Conservation (phyloP, 305 asterid species). For the Ilex paraguariensis region DNA sequence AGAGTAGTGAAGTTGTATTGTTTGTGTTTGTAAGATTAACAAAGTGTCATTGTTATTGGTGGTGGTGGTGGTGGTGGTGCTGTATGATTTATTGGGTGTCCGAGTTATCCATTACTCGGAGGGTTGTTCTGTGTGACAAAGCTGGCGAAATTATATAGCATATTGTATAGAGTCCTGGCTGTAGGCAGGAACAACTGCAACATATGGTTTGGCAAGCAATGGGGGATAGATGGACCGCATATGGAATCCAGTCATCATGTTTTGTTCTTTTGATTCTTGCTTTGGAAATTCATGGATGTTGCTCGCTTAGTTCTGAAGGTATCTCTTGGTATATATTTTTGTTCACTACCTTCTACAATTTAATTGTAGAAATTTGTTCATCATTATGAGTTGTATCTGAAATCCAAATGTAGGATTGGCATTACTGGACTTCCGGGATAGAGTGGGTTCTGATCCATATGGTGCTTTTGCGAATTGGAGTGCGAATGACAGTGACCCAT, state of each 20-base stretch:
- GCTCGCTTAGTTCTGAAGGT: slow-evolving; percentile 82
- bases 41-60: slow-evolving; percentile 19
- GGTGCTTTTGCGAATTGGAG: slow-evolving; percentile 72
- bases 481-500: slow-evolving; percentile 57
- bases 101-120: slow-evolving; percentile 49
- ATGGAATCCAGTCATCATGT: slow-evolving; percentile 36
- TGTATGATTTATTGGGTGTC: slow-evolving; percentile 1
- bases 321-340: neutral
- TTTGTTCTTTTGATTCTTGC: slow-evolving; percentile 41
- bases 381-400: slow-evolving; percentile 12
- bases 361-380: neutral
- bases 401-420: slow-evolving; percentile 57
- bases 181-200: slow-evolving; percentile 53
- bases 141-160: slow-evolving; percentile 62
- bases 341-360: neutral
- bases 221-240: slow-evolving; percentile 62
- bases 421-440: slow-evolving; percentile 54
- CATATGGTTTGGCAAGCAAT: slow-evolving; percentile 47
- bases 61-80: no score
- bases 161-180: slow-evolving; percentile 47
- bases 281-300: slow-evolving; percentile 44
- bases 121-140: slow-evolving; percentile 35
- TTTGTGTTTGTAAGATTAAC: slow-evolving; percentile 23
- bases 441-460: slow-evolving; percentile 58
- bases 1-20: slow-evolving; percentile 6